Base-by-base conservation (phyloP, 768 basidiomycete genomes). In the Boletus subcaerulescens region DNA sequence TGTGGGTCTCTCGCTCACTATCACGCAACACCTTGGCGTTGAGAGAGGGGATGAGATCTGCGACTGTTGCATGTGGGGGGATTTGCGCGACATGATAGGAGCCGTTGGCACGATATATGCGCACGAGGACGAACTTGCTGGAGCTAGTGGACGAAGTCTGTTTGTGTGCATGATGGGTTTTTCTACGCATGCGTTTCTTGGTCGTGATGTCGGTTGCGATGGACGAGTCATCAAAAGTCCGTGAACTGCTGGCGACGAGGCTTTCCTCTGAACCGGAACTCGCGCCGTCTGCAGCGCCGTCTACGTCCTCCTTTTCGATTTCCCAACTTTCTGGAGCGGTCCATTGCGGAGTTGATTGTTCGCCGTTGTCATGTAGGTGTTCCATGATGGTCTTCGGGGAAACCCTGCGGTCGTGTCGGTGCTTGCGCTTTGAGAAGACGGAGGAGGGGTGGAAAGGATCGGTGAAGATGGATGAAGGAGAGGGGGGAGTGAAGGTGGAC, bases 301-400 rank as follows among this genome's bases (percentile, higher is more conserved):
- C 75, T 44, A 69, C 72, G 6, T 73, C 78, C 4, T 77, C 77
- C 48, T 76, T 77, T 45, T 81, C 80, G 14, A 89, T 85, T 1
- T 77, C 85, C 89, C 90, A 91, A 52, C 87, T 89, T 63, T 91
- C 81, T 1, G 90, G 90, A 6, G 90, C 74, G 3, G 71, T 80
- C 90, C 90, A 92, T 20, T 70, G 74, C 64, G 59, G 73, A 58
- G 46, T 67, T 50, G 62, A 26, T 9, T 56, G 52, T n/a, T 48
- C 58, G 8, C 14, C 24, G n/a, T 55, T 55, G 33, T 66, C 48
- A 22, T 53, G 53, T 5, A 59, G 42, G 9, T 31, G 35, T 24
- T 39, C 50, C 4, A 56, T 40, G 46, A 53, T 57, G 3, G 77
- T 78, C 63, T 80, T 85, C 1, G 84, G 84, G 2, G 83, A 85